Conservation (phyloP, 106 monocot species). For the Narthecium ossifragum region DNA sequence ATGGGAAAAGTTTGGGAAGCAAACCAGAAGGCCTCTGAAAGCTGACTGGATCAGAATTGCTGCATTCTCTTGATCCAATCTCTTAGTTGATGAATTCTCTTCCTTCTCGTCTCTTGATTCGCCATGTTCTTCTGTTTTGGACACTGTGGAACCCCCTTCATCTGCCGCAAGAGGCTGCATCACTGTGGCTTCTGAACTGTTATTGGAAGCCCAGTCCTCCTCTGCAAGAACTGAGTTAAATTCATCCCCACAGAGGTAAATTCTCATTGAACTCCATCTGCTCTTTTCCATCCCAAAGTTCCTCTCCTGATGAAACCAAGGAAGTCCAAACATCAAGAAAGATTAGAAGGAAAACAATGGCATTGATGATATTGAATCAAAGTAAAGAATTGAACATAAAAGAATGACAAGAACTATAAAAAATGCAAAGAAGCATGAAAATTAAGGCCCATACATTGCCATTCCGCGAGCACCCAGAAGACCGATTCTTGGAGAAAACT, state of each 20-base stretch:
- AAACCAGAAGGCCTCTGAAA: conserved; percentile 62
- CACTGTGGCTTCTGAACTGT: conserved; percentile 20
- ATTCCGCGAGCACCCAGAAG: conserved; percentile 3
- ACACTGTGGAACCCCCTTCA: too few species aligned
- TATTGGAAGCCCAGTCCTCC: conserved; percentile 26
- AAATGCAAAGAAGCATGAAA: not conserved
- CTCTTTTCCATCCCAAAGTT: conserved; percentile 30
- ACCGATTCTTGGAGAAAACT: conserved; percentile 56
- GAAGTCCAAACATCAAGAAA: not conserved
- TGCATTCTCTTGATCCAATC: conserved; percentile 27
- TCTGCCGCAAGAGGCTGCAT: conserved; percentile 17
- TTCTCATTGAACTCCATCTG: conserved; percentile 39
- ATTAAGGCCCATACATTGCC: conserved; percentile 9
- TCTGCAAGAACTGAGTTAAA: conserved; percentile 29
- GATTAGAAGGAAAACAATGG: too few species aligned
- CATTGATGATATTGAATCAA: too few species aligned
- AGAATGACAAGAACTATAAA: not conserved
- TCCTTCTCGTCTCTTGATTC: conserved; percentile 4
- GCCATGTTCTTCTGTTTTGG: too few species aligned
- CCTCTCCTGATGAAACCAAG: conserved; percentile 21
- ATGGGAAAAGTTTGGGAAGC: not conserved
- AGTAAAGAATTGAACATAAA: too few species aligned
- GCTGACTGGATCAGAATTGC: conserved; percentile 62
- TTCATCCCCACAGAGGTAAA: conserved; percentile 56
- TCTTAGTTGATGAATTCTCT: not conserved